Percentiles rank a stretch among this genome's conserved stretches.
phyloP scores from a whole-genome alignment of 2,329 filamentous ascomycete genomes.

The Neonectria coccinea region DNA sequence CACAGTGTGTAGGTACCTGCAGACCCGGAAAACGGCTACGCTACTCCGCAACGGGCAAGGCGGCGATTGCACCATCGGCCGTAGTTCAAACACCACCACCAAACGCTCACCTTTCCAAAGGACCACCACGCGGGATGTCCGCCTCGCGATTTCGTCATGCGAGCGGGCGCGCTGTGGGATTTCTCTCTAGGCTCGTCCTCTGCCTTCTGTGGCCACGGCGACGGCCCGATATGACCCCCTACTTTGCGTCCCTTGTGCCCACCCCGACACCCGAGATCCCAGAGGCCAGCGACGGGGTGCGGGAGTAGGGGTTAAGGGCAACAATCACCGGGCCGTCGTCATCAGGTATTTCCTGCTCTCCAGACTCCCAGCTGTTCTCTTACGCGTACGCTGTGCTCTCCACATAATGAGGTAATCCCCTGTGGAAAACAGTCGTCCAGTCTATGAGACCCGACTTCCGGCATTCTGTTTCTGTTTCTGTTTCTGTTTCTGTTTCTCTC shows the following conservation, averaged over 20 bases:
- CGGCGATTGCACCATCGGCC: slow-evolving; percentile 45
- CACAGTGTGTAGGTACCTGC: neutral
- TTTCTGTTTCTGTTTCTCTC: neutral
- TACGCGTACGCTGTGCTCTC: slow-evolving; percentile 7
- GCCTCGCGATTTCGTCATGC: slow-evolving; percentile 31
- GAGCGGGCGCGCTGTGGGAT: slow-evolving; percentile 10
- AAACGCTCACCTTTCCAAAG: slow-evolving; percentile 22
- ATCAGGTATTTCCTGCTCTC: neutral
- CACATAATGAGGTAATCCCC: neutral
- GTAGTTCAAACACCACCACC: slow-evolving; percentile 25
- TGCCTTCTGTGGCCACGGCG: slow-evolving; percentile 19
- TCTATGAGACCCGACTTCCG: neutral
- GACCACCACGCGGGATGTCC: slow-evolving; percentile 28
- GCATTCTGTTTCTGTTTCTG: neutral
- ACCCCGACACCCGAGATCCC: slow-evolving; percentile 37
- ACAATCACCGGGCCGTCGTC: neutral
- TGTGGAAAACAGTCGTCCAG: neutral
- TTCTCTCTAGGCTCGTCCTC: slow-evolving; percentile 1
- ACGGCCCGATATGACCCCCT: slow-evolving; percentile 30
- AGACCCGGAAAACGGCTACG: slow-evolving; percentile 26
- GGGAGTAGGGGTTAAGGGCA: neutral
- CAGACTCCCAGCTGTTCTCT: neutral
- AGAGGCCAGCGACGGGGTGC: neutral
- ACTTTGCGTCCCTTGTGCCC: slow-evolving; percentile 5
- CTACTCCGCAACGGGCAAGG: slow-evolving; percentile 41